A percentile compares a stretch with the other conserved stretches of the same genome.
Conservation (phyloP, 169 alveolate species). For the Eimeria zaria region DNA sequence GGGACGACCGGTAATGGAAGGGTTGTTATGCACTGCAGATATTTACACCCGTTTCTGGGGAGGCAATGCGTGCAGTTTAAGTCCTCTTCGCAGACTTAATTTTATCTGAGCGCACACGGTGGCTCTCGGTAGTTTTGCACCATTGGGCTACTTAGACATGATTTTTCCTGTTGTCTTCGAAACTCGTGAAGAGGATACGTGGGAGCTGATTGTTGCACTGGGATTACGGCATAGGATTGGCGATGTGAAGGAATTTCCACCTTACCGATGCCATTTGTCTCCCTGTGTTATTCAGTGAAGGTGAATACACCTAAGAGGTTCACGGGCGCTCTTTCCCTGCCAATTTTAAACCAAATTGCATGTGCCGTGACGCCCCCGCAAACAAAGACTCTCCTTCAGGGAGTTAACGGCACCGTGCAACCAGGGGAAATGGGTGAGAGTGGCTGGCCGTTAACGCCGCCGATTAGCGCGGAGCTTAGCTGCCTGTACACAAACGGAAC, state of each 20-base stretch:
- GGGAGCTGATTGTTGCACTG: background rate
- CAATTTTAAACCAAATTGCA: constrained; percentile 23
- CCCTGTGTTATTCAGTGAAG: constrained; percentile 28
- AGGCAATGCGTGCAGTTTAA: background rate
- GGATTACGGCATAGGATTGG: background rate
- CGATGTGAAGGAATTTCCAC: background rate
- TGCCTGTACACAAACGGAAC: background rate
- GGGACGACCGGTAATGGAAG: background rate
- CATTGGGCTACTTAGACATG: background rate
- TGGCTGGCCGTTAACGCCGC: background rate
- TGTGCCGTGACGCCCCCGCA: constrained; percentile 21
- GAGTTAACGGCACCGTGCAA: constrained; percentile 73
- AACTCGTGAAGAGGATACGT: background rate
- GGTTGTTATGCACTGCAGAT: background rate
- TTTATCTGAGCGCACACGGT: background rate
- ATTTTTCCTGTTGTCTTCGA: background rate
- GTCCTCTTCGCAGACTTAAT: background rate
- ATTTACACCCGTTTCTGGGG: background rate
- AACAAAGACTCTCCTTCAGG: constrained; percentile 65
- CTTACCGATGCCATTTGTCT: background rate
- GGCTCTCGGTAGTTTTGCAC: background rate
- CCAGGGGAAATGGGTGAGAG: constrained; percentile 87
- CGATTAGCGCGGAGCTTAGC: too few species aligned
- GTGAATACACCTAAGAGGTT: constrained; percentile 51
- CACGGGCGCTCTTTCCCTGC: constrained; percentile 50